Conservation (phyloP, 208 protist genomes). For the Wallacemonas rigidus region DNA sequence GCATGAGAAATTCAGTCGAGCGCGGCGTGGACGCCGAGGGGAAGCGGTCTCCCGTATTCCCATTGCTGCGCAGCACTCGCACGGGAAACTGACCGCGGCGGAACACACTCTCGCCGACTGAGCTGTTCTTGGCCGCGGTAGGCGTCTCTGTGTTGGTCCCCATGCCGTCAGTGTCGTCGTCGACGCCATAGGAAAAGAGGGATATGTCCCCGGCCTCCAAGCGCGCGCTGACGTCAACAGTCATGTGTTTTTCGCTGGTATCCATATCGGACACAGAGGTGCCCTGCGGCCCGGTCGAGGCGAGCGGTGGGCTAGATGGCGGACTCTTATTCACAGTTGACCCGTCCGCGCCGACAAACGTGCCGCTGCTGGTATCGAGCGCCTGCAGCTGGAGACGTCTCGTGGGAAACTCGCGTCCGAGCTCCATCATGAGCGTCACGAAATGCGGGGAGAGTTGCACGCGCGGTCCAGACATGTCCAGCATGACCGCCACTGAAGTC, state of each 20-base stretch:
- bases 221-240: conserved; percentile 43
- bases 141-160: neutral
- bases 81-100: conserved; percentile 2
- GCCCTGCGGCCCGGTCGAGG: neutral
- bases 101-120: conserved; percentile 18
- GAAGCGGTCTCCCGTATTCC: neutral
- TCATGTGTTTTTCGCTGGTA: neutral
- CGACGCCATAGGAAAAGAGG: conserved; percentile 31
- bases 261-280: neutral
- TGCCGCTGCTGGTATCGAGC: neutral
- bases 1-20: neutral
- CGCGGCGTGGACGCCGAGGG: no score
- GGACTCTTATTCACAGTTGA: neutral
- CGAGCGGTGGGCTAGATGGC: neutral
- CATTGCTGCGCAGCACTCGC: neutral
- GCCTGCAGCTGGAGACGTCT: conserved; percentile 19
- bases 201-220: conserved; percentile 32
- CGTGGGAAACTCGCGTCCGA: conserved; percentile 47
- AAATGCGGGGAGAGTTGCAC: conserved; percentile 63
- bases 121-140: conserved; percentile 4
- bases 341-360: neutral
- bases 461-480: conserved; percentile 74
- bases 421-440: conserved; percentile 62
- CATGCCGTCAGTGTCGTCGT: conserved; percentile 9
- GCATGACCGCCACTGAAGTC: conserved; percentile 42